Conservation (phyloP, 768 basidiomycete genomes). For the Strobilomyces confusus region DNA sequence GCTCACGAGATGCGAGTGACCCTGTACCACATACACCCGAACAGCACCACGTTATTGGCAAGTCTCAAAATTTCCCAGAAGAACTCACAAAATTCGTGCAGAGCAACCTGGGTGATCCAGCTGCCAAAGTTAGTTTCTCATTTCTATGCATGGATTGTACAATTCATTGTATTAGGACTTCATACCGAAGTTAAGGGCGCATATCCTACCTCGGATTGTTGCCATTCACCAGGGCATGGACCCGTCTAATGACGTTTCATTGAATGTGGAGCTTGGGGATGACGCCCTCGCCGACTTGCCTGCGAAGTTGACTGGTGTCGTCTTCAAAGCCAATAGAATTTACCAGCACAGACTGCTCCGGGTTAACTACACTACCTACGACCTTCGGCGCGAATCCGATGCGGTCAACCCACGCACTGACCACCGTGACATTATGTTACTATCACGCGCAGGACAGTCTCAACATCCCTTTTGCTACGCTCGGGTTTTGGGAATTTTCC, state of each 20-base stretch:
- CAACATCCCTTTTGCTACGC: neutral
- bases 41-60: neutral
- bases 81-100: neutral
- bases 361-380: neutral
- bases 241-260: too few relatives aligned
- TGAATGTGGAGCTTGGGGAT: too few relatives aligned
- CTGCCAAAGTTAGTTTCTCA: neutral
- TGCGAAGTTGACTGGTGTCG: neutral
- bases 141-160: too few relatives aligned
- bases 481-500: neutral
- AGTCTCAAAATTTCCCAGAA: neutral
- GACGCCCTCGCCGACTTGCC: neutral
- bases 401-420: neutral
- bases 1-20: neutral
- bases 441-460: neutral
- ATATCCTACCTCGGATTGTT: neutral
- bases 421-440: neutral
- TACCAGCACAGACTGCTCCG: neutral
- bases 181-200: neutral
- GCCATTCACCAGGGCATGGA: too few relatives aligned
- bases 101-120: neutral
- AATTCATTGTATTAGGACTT: neutral
- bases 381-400: neutral
- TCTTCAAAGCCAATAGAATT: neutral
- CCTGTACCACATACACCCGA: neutral